Conservation (phyloP, 495 filamentous ascomycete genomes). For the Penicillium bovifimosum region DNA sequence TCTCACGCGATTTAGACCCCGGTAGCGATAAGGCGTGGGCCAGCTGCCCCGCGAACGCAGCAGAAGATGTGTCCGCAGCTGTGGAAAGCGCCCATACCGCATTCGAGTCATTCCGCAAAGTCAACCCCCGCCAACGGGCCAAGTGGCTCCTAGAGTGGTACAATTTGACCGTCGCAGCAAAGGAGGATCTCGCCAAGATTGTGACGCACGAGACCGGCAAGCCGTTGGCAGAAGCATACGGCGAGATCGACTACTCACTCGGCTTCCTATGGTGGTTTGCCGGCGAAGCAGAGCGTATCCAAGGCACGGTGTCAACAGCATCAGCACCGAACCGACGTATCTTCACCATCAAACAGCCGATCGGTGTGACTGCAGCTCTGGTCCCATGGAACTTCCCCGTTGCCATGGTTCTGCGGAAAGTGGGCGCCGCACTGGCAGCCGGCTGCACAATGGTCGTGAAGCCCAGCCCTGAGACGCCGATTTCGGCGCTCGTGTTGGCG, state of each 20-base stretch:
- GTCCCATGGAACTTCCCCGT: constrained; percentile 63
- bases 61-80: constrained; percentile 56
- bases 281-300: constrained; percentile 65
- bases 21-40: constrained; percentile 61
- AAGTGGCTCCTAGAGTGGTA: constrained; percentile 59
- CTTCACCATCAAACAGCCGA: constrained; percentile 66
- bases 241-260: constrained; percentile 55
- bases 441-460: constrained; percentile 62
- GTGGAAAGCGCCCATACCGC: constrained; percentile 54
- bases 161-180: constrained; percentile 43
- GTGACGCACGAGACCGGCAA: constrained; percentile 62
- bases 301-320: constrained; percentile 53
- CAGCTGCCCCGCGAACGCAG: constrained; percentile 54
- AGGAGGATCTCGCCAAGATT: constrained; percentile 53
- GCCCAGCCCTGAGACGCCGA: constrained; percentile 58
- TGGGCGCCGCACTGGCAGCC: constrained; percentile 62
- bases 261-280: constrained; percentile 62
- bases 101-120: constrained; percentile 57
- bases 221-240: constrained; percentile 52
- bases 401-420: constrained; percentile 66
- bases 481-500: constrained; percentile 48
- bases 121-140: constrained; percentile 55
- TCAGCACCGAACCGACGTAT: constrained; percentile 55
- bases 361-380: constrained; percentile 59
- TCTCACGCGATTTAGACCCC: constrained; percentile 44